Conservation (phyloP, 2,329 filamentous ascomycete species). For the Didymella pinodella region DNA sequence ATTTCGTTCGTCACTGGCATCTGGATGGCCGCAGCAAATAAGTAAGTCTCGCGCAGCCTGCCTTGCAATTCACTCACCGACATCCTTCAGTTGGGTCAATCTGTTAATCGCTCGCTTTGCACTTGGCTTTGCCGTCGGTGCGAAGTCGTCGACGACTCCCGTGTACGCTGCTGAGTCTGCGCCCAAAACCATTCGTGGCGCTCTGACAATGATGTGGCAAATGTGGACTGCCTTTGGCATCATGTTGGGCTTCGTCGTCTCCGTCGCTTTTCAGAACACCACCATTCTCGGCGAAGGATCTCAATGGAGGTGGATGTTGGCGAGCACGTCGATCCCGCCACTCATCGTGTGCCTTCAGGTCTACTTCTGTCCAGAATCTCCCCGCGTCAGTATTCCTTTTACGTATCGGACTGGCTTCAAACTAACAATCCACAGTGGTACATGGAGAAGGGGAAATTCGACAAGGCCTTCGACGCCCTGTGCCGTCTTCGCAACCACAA, state of each 20-base stretch:
- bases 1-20: constrained; percentile 46
- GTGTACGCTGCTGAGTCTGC: constrained; percentile 60
- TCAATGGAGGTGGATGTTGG: constrained; percentile 47
- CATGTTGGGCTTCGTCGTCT: constrained; percentile 45
- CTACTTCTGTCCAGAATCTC: constrained; percentile 42
- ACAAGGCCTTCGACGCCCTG: constrained; percentile 48
- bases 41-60: constrained; percentile 11
- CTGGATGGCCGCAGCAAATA: constrained; percentile 43
- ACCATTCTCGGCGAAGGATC: constrained; percentile 37
- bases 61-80: background rate
- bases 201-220: constrained; percentile 62
- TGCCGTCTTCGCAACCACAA: constrained; percentile 62
- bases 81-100: constrained; percentile 42
- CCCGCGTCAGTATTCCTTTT: background rate
- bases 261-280: constrained; percentile 40
- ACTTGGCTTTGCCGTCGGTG: constrained; percentile 46
- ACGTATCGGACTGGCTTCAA: background rate
- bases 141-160: constrained; percentile 53
- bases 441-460: constrained; percentile 48
- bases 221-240: constrained; percentile 52
- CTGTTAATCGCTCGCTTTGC: constrained; percentile 43
- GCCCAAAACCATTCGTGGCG: constrained; percentile 59
- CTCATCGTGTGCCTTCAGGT: constrained; percentile 43
- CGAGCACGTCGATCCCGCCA: constrained; percentile 42
- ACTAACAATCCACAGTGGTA: constrained; percentile 27